Percentiles rank a stretch among this genome's conserved stretches.
phyloP scores from a whole-genome alignment of 1,139 yeast species.

The Protomyces pachydermus region DNA sequence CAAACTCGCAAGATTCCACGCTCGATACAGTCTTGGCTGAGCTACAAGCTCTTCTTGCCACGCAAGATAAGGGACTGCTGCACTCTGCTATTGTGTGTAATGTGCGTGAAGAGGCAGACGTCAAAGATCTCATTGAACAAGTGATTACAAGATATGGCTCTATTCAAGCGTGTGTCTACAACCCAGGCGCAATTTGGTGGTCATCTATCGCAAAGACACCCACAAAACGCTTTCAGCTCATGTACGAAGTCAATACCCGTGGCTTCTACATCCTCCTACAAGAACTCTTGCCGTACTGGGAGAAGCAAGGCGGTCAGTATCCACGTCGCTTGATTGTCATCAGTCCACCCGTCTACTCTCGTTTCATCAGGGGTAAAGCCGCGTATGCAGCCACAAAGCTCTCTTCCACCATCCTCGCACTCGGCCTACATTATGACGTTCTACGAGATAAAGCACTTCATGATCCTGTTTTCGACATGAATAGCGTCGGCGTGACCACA shows the following conservation, averaged over 20 bases:
- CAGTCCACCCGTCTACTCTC: conserved; percentile 11
- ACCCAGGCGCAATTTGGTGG: conserved; percentile 20
- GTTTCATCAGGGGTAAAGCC: conserved; percentile 15
- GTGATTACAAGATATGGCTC: not conserved
- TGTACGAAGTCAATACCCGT: conserved; percentile 5
- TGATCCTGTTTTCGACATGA: not conserved
- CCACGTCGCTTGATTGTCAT: conserved; percentile 4
- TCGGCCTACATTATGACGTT: conserved; percentile 1
- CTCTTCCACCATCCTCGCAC: not conserved
- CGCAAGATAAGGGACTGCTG: not conserved
- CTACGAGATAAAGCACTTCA: not conserved
- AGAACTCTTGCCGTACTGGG: conserved; percentile 1
- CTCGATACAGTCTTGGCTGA: conserved; percentile 8
- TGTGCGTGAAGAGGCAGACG: conserved; percentile 2
- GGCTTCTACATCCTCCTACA: conserved; percentile 10
- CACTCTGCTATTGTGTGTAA: conserved; percentile 6
- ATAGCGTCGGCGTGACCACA: conserved; percentile 2
- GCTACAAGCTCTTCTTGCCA: not conserved
- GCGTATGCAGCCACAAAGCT: conserved; percentile 13
- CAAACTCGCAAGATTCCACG: conserved; percentile 8
- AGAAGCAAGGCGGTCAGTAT: not conserved
- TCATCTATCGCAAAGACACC: conserved; percentile 7
- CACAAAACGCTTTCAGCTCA: conserved; percentile 6
- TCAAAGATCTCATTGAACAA: not conserved
- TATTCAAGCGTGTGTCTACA: conserved; percentile 7